These are phyloP conservation scores for Chamaecrista fasciculata DNA, from an alignment of 306 rosid species.

Conservation along the genomic window DNA sequence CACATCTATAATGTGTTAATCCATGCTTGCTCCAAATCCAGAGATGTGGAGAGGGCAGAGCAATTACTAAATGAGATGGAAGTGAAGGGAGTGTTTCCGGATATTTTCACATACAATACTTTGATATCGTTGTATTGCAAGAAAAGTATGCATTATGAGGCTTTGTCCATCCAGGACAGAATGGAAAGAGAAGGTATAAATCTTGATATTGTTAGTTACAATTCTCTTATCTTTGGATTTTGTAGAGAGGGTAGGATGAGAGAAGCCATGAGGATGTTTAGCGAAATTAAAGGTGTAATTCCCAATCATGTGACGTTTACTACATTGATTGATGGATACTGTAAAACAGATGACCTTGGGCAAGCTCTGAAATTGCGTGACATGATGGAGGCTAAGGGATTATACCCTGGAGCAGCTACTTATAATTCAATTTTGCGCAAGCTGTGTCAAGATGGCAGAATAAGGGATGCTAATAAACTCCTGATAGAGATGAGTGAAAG, in stretches of 20 bases:
- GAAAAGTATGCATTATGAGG: conserved; percentile 81
- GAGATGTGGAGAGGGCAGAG: conserved; percentile 72
- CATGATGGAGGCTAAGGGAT: conserved; percentile 66
- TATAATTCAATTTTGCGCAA: conserved; percentile 77
- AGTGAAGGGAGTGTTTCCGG: conserved; percentile 55
- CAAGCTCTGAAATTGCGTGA: conserved; percentile 61
- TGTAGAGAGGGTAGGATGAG: conserved; percentile 86
- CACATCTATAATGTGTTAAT: conserved; percentile 75
- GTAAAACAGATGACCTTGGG: conserved; percentile 62
- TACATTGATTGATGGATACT: conserved; percentile 82
- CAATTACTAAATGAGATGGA: conserved; percentile 72
- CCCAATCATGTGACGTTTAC: conserved; percentile 80
- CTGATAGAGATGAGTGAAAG: conserved; percentile 78
- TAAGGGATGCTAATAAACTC: conserved; percentile 77
- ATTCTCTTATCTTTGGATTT: conserved; percentile 76
- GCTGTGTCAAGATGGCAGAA: conserved; percentile 75
- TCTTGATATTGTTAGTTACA: conserved; percentile 74
- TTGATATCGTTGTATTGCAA: conserved; percentile 70
- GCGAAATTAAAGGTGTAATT: conserved; percentile 54
- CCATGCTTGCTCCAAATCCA: conserved; percentile 78
- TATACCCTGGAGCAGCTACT: conserved; percentile 75
- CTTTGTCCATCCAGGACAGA: conserved; percentile 63
- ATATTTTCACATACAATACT: conserved; percentile 79
- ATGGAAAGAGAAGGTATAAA: conserved; percentile 76
- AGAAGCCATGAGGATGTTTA: conserved; percentile 74